phyloP scores from a whole-genome alignment of 2,329 filamentous ascomycete genomes.

The Cryoendolithus antarcticus region DNA sequence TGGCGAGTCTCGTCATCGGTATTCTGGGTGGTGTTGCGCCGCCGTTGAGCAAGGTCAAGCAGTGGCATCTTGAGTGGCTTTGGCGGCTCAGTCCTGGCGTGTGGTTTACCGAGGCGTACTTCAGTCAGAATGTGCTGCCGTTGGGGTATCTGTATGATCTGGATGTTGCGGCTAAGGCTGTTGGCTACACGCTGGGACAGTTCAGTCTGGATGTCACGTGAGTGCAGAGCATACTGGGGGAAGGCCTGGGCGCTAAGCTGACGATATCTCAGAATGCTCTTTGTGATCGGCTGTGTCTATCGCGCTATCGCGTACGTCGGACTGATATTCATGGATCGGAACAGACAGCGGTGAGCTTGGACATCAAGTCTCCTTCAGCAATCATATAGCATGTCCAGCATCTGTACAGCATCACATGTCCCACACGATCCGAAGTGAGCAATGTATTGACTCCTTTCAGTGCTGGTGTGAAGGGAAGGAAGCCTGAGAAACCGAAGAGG shows the following conservation, averaged over 20 bases:
- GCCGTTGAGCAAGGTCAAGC: constrained; percentile 34
- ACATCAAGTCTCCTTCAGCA: too few species aligned
- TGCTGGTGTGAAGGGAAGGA: too few species aligned
- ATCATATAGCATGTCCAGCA: too few species aligned
- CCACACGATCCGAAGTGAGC: too few species aligned
- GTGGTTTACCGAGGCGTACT: constrained; percentile 47
- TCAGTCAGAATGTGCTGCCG: constrained; percentile 39
- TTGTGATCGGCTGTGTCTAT: constrained; percentile 17
- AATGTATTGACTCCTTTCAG: too few species aligned
- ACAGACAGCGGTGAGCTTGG: constrained; percentile 15
- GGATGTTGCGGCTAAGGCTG: constrained; percentile 30
- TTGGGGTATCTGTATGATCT: constrained; percentile 41
- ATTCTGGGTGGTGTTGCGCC: constrained; percentile 44
- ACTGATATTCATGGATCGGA: constrained; percentile 13
- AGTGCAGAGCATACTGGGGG: constrained; percentile 2
- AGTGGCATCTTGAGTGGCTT: constrained; percentile 42
- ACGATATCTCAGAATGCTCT: constrained; percentile 11
- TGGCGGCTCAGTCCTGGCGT: constrained; percentile 43
- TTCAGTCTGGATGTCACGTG: constrained; percentile 31
- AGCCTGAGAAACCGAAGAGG: too few species aligned
- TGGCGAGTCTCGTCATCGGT: constrained; percentile 42
- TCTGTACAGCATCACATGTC: too few species aligned
- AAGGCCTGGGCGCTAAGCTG: too few species aligned
- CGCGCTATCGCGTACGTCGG: constrained; percentile 16
- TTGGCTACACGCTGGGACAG: constrained; percentile 36